phyloP scores from a whole-genome alignment of 257 asterid genomes.

The Solanum bulbocastanum region DNA sequence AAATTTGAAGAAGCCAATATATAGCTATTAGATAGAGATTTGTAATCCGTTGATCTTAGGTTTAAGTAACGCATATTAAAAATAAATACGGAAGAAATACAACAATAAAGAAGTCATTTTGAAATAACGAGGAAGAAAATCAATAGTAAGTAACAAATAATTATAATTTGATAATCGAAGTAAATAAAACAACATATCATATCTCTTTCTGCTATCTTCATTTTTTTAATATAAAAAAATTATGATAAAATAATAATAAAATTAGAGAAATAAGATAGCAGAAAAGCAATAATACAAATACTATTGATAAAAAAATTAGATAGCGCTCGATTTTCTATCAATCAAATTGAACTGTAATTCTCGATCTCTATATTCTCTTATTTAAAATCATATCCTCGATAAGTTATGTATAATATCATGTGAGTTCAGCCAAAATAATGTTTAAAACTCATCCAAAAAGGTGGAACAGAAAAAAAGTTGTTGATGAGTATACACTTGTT shows the following conservation, averaged over 20 bases:
- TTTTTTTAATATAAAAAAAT: too few species aligned
- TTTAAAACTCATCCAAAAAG: neutral
- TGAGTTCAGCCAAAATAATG: neutral
- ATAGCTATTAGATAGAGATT: fast-evolving
- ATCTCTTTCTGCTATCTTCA: neutral
- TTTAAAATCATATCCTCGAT: neutral
- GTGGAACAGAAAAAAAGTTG: neutral
- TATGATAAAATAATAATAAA: neutral
- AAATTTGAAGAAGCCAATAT: fast-evolving
- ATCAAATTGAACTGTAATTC: fast-evolving
- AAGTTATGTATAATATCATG: fast-evolving
- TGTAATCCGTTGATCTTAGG: fast-evolving
- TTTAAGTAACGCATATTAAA: fast-evolving
- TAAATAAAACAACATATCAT: neutral
- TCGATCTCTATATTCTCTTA: fast-evolving
- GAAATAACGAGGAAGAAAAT: neutral
- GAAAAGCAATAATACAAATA: neutral
- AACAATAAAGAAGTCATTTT: fast-evolving
- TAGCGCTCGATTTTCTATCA: fast-evolving
- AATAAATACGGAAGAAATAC: neutral
- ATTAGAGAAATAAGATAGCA: neutral
- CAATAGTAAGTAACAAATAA: neutral
- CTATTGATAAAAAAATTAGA: neutral
- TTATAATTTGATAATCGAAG: neutral
- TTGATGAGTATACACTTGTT: neutral